Base-by-base conservation (phyloP, 2,329 filamentous ascomycete species). In the Fusarium chuoi region DNA sequence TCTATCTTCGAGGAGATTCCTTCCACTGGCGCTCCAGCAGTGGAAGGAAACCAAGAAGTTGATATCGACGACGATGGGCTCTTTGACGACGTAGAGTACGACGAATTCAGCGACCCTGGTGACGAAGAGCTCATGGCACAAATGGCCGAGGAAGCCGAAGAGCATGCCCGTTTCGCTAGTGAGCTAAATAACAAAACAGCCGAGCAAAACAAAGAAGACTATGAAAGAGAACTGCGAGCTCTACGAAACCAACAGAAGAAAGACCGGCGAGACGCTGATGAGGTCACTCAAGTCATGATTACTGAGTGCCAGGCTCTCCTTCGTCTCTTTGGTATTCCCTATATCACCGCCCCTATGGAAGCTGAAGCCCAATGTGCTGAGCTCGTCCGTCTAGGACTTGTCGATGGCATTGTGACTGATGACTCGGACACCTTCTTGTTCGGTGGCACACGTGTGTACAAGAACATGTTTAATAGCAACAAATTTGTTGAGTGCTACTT, bases 381-480 rank as follows among this genome's bases (percentile, higher is more conserved):
- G 82, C 89, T 99, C 8, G 95, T 99, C 2, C 85, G 84, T 1
- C 86, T 98, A 1, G 94, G 94, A 0, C 89, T 98, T 1, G 97
- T 99, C 14, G 97, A 99, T 80, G 96, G 97, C 18, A 98, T 99
- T 70, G 95, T 99, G 36, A 99, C 97, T 0, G 96, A 99, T 78
- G 96, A 99, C 81, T 97, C 93, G 6, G 96, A 99, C 85, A 97
- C 92, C 2, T 99, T 99, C 79, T 89, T 99, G 2, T 99, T 99
- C 81, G 97, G 96, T 24, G 97, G 96, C 42, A 99, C 95, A 1
- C 89, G 96, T 24, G 93, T 99, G 28, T 99, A 99, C 87, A 99
- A 99, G 83, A 99, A 99, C 85, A 97, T 99, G 95, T 99, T 99
- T 87, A 99, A 98, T 83, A 92, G 94, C 77, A 96, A 96, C 82